Percentiles rank a stretch among this genome's conserved stretches.
Conservation (phyloP, 331 rosid genomes). For the Stylosanthes scabra region DNA sequence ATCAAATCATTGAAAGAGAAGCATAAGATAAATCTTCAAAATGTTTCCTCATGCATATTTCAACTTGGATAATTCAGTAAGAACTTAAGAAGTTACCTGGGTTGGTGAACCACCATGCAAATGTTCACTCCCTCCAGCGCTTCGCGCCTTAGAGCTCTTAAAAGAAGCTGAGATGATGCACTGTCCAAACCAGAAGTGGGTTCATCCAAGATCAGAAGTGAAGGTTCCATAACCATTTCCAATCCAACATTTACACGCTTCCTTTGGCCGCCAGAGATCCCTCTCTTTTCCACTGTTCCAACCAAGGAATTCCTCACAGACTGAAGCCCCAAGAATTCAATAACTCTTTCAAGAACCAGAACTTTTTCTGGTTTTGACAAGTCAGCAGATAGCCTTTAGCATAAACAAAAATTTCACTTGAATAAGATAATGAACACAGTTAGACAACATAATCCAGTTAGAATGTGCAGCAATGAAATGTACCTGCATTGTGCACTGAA, state of each 20-base stretch:
- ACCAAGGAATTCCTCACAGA: constrained; percentile 82
- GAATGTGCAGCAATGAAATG: too few species aligned
- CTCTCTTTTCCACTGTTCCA: constrained; percentile 96
- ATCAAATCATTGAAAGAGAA: constrained; percentile 36
- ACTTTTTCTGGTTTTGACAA: constrained; percentile 80
- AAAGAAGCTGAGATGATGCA: constrained; percentile 93
- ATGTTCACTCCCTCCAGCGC: constrained; percentile 99
- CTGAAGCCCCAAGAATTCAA: constrained; percentile 93
- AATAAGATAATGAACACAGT: too few species aligned
- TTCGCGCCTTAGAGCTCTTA: constrained; percentile 93
- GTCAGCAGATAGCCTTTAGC: constrained; percentile 69
- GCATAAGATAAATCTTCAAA: constrained; percentile 15
- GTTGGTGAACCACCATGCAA: constrained; percentile 99
- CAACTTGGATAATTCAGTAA: not conserved
- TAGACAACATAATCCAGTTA: too few species aligned
- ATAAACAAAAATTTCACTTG: constrained; percentile 29
- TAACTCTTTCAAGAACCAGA: constrained; percentile 91
- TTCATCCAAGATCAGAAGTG: constrained; percentile 92
- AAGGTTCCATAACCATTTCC: constrained; percentile 99
- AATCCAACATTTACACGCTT: constrained; percentile 97
- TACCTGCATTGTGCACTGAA: constrained; percentile 98
- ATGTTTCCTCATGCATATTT: constrained; percentile 5
- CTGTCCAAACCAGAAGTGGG: constrained; percentile 99
- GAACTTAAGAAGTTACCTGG: constrained; percentile 67
- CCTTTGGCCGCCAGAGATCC: constrained; percentile 98